Conservation (phyloP, 768 basidiomycete species). For the Termitomyces sp. region DNA sequence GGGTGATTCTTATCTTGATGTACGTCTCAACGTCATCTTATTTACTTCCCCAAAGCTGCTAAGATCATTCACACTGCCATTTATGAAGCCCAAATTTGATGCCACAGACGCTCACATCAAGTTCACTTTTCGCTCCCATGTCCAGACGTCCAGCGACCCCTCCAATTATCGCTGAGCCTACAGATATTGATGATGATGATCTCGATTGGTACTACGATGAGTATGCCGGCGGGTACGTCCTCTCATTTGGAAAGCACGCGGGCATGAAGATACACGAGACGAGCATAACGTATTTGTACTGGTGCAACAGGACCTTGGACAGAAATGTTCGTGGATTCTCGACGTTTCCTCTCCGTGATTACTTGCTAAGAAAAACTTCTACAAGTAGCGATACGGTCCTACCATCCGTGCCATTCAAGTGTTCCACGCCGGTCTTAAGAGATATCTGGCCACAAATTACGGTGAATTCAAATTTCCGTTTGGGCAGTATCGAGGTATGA, state of each 20-base stretch:
- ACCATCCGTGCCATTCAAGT: neutral
- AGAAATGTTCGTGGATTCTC: neutral
- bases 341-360: neutral
- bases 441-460: neutral
- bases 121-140: neutral
- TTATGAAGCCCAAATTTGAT: neutral
- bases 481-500: neutral
- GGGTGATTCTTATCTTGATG: neutral
- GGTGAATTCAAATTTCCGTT: neutral
- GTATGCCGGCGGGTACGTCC: slow-evolving; percentile 1
- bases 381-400: neutral
- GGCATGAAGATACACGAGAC: slow-evolving; percentile 5
- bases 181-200: neutral
- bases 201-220: slow-evolving; percentile 1
- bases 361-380: neutral
- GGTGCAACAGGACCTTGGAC: slow-evolving; percentile 1
- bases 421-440: neutral
- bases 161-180: neutral
- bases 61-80: neutral
- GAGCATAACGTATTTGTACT: slow-evolving; percentile 8
- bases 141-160: neutral
- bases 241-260: slow-evolving; percentile 3
- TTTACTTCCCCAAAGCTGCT: neutral
- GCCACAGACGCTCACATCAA: neutral
- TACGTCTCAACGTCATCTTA: no score